Evolutionary conservation across 768 basidiomycete species (phyloP), one percentile per base, ranked within the genome.

Genomic region (Suillus clintonianus): DNA sequence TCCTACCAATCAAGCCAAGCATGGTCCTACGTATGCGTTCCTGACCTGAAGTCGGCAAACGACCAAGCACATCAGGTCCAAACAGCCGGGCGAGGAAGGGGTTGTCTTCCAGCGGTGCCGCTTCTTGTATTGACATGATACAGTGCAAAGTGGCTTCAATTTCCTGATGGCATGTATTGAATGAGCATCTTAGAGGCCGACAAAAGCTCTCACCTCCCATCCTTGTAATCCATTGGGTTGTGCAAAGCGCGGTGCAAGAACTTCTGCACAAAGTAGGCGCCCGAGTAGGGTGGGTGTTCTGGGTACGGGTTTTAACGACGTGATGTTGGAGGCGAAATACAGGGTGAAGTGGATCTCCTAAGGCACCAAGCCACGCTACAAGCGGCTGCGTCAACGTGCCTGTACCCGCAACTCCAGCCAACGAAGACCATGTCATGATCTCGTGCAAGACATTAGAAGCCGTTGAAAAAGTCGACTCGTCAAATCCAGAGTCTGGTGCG

Each of bases 141-240:
- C 92, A 95, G 71, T 96, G 92, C 8, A 98, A 74, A 0, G 89
- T 89, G 2, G 91, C 91, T 76, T 98, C 96, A 45, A 95, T 84
- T 64, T 92, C 89, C 93, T 97, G 66, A 59, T 47, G 34, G 13
- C 9, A 19, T 5, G 27, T 59, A 34, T 32, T 15, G 1, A 14
- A n/a, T 63, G 1, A 15, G 47, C 17, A 14, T 30, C 22, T 36
- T 7, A 5, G 24, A 10, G 1, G 19, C 1, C 3, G 4, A 17
- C 22, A 61, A n/a, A 9, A 58, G 41, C 19, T 6, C 79, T 58
- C 59, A 92, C 95, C 86, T 95, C 90, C 93, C 93, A 95, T 39
- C 85, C 85, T 65, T 79, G 80, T 8, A 71, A 72, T 51, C 83
- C 82, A 39, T 78, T 76, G 43, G 72, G 71, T 6, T 76, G 69